These are phyloP conservation scores for Diaporthe sp. DNA, from an alignment of 2,329 filamentous ascomycete genomes.

Conservation along the genomic window DNA sequence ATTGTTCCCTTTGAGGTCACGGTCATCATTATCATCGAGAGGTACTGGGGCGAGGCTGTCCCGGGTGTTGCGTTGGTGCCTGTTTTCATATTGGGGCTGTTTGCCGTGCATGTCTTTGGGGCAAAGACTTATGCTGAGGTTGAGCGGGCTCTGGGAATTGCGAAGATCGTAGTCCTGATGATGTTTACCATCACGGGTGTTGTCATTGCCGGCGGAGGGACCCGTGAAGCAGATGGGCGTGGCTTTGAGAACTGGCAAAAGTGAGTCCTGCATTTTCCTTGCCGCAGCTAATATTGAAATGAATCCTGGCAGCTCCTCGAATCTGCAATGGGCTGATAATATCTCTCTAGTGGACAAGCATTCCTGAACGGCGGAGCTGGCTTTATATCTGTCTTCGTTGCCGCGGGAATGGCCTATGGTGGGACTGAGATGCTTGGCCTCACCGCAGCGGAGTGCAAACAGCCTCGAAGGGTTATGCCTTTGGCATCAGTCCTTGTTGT, in stretches of 20 bases:
- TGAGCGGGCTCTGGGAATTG: constrained; percentile 66
- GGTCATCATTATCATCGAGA: constrained; percentile 50
- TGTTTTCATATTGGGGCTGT: constrained; percentile 53
- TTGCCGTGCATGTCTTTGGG: constrained; percentile 59
- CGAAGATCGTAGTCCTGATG: constrained; percentile 65
- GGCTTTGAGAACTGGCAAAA: constrained; percentile 38
- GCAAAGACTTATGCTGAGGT: constrained; percentile 62
- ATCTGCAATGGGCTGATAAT: not conserved
- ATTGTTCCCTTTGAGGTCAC: constrained; percentile 56
- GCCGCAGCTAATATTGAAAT: not conserved
- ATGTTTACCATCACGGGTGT: constrained; percentile 72
- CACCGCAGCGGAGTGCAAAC: constrained; percentile 58
- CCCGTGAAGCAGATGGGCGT: constrained; percentile 26
- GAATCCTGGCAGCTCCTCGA: not conserved
- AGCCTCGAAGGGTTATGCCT: constrained; percentile 54
- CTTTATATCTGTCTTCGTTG: constrained; percentile 60
- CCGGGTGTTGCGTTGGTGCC: constrained; percentile 53
- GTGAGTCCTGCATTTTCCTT: not conserved
- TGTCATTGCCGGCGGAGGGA: constrained; percentile 64
- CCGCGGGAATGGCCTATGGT: constrained; percentile 60
- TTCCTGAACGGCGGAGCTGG: constrained; percentile 58
- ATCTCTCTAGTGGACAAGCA: constrained; percentile 42
- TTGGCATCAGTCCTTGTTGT: constrained; percentile 57
- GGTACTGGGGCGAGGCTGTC: constrained; percentile 49
- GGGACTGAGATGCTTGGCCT: constrained; percentile 62